Evolutionary conservation across 1,284 basidiomycete species (phyloP), one percentile per base, ranked within the genome.

Genomic region (Flammula alnicola): DNA sequence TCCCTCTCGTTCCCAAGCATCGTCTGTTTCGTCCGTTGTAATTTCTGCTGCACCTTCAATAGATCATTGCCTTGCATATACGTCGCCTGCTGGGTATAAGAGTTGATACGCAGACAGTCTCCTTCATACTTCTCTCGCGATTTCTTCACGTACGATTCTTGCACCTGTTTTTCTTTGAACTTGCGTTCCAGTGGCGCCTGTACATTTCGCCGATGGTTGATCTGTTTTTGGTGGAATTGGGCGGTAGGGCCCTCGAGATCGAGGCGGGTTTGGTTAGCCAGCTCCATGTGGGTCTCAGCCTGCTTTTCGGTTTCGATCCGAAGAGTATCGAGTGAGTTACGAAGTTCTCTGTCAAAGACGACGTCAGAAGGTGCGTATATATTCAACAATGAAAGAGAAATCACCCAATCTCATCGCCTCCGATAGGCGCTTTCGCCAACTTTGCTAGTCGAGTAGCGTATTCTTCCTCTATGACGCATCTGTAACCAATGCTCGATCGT

Each of bases 101-200:
- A 88, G 66, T 97, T 96, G 74, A 98, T 95, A 51, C 89, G 86
- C 56, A 93, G 76, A 69, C 93, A 96, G 65, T 98, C 95, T 22
- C 79, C 79, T 66, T 98, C 94, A 72, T 98, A 99, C 65, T 95
- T 93, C 66, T 97, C 93, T 46, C 89, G 83, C 1, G 96, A 93
- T 70, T 93, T 94, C 48, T 77, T 75, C 14, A 94, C 93, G 61
- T 92, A 87, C 6, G 81, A 79, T 63, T 95, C 92, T 58, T 94
- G 91, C 10, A 83, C 80, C 63, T 89, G 86, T 66, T 95, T 95
- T 35, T 81, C 80, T 70, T 92, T 93, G 77, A 86, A 93, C 58
- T 88, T 80, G 67, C 93, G 93, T 68, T 97, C 95, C 58, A 96
- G 81, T 23, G 77, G 73, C 0, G 79, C 70, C 66, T 95, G 92